Conservation (phyloP, 2,329 filamentous ascomycete genomes). For the Xylogone sp. region DNA sequence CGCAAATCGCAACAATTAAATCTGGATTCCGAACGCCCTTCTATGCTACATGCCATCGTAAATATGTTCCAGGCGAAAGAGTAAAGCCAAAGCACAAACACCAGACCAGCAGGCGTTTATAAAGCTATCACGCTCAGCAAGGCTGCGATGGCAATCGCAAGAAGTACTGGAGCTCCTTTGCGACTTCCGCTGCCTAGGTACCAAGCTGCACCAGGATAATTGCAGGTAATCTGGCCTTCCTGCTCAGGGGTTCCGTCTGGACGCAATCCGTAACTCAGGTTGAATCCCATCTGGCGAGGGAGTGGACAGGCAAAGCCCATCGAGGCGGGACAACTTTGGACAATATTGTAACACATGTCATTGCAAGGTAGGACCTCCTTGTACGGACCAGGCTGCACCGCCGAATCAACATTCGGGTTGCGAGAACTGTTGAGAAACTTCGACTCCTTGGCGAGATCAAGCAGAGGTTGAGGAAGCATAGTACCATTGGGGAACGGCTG, state of each 20-base stretch:
- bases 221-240: slow-evolving; percentile 47
- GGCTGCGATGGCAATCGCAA: slow-evolving; percentile 9
- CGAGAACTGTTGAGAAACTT: slow-evolving; percentile 52
- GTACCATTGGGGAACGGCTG: slow-evolving; percentile 70
- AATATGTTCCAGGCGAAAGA: not conserved
- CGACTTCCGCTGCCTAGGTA: slow-evolving; percentile 49
- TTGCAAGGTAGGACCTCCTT: slow-evolving; percentile 88
- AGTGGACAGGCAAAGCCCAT: slow-evolving; percentile 74
- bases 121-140: slow-evolving; percentile 15
- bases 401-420: slow-evolving; percentile 67
- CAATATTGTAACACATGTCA: slow-evolving; percentile 81
- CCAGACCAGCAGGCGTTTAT: slow-evolving; percentile 7
- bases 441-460: slow-evolving; percentile 19
- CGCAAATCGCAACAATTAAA: not conserved
- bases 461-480: slow-evolving; percentile 36
- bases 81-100: not conserved
- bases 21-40: not conserved
- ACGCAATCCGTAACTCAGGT: slow-evolving; percentile 41
- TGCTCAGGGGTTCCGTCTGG: slow-evolving; percentile 9
- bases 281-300: slow-evolving; percentile 36
- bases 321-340: slow-evolving; percentile 76
- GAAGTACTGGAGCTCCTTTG: slow-evolving; percentile 37
- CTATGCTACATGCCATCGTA: not conserved
- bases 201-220: slow-evolving; percentile 58
- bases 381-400: slow-evolving; percentile 80